Evolutionary conservation across 331 rosid genomes (phyloP).

Genomic region (Rosa hybrid): DNA sequence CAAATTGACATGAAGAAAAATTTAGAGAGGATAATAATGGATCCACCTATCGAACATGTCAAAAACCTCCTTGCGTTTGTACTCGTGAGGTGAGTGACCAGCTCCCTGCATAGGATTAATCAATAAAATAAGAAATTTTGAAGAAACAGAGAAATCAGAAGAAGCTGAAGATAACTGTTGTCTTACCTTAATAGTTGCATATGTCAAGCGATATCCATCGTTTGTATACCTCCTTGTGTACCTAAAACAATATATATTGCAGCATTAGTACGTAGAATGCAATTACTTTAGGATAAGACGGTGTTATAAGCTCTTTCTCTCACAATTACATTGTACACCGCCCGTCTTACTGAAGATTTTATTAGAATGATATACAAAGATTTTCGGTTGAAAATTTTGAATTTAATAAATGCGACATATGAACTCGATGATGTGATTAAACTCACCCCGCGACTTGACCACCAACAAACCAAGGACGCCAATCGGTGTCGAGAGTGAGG

Average conservation of each 20-base stretch:
- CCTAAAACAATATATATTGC: neutral
- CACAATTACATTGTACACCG: neutral
- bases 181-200: slow-evolving; percentile 29
- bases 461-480: slow-evolving; percentile 40
- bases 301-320: neutral
- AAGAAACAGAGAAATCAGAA: neutral
- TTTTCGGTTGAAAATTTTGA: neutral
- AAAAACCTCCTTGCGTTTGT: slow-evolving; percentile 22
- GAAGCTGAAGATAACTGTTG: neutral
- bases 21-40: slow-evolving; percentile 27
- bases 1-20: neutral
- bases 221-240: slow-evolving; percentile 28
- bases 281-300: neutral
- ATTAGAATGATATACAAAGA: neutral
- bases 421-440: neutral
- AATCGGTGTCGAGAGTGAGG: slow-evolving; percentile 13
- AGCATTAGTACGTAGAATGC: neutral
- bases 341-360: neutral
- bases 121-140: neutral
- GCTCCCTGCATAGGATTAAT: slow-evolving; percentile 21
- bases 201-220: slow-evolving; percentile 33
- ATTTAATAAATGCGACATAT: neutral
- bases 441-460: slow-evolving; percentile 37
- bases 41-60: slow-evolving; percentile 29
- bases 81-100: slow-evolving; percentile 31